These are phyloP conservation scores for Leishmania turanica DNA, from an alignment of 208 protist species.

Conservation along the genomic window DNA sequence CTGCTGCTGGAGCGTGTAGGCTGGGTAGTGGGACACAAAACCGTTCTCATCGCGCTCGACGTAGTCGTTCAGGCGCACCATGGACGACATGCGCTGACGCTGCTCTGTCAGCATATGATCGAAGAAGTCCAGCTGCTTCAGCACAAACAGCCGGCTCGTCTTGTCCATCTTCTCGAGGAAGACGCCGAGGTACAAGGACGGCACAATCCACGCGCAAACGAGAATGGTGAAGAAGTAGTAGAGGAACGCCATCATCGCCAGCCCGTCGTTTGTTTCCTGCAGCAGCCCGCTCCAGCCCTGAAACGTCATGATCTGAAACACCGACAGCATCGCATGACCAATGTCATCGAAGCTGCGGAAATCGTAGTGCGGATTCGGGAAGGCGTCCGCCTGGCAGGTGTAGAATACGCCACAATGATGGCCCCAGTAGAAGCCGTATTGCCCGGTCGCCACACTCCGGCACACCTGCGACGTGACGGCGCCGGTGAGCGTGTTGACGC, in stretches of 20 bases:
- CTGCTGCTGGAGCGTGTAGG: conserved; percentile 19
- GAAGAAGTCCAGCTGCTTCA: conserved; percentile 82
- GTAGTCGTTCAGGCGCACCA: conserved; percentile 71
- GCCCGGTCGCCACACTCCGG: conserved; percentile 43
- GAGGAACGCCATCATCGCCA: conserved; percentile 65
- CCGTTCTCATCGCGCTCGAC: conserved; percentile 81
- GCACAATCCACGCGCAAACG: conserved; percentile 87
- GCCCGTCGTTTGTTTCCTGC: conserved; percentile 78
- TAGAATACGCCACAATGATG: conserved; percentile 51
- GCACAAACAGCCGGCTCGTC: conserved; percentile 69
- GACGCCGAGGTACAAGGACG: conserved; percentile 87
- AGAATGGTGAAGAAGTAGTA: conserved; percentile 89
- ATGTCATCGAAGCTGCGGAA: conserved; percentile 93
- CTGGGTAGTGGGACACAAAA: conserved; percentile 55
- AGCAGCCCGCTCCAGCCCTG: conserved; percentile 90
- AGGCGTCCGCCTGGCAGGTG: conserved; percentile 52
- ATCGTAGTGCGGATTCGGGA: conserved; percentile 81
- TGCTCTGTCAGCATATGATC: conserved; percentile 83
- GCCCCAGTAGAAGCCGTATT: conserved; percentile 84
- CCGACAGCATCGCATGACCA: conserved; percentile 81
- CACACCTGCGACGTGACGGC: conserved; percentile 64
- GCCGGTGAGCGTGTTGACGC: conserved; percentile 68
- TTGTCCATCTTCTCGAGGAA: conserved; percentile 91
- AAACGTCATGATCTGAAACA: conserved; percentile 91
- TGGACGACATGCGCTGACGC: conserved; percentile 59